Conservation (phyloP, 2,329 filamentous ascomycete species). For the Tolypocladium nubicola region DNA sequence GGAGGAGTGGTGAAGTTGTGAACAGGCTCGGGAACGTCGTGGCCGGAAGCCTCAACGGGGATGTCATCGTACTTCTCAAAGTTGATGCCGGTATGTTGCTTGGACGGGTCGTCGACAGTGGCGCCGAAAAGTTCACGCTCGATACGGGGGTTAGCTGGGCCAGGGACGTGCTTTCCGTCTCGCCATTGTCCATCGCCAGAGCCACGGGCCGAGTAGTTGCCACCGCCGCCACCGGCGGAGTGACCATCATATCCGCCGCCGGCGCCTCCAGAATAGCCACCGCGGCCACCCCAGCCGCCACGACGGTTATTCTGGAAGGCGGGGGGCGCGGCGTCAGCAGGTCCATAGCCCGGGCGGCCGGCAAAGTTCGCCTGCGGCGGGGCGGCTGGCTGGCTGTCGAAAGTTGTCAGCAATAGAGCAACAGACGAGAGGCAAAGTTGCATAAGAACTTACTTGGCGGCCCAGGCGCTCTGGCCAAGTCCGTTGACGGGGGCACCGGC, state of each 20-base stretch:
- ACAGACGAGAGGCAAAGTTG: neutral
- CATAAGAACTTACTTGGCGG: conserved; percentile 27
- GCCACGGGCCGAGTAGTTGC: conserved; percentile 53
- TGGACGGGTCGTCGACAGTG: conserved; percentile 77
- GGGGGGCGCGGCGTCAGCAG: conserved; percentile 5
- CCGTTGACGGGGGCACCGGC: conserved; percentile 12
- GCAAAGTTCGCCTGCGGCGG: conserved; percentile 12
- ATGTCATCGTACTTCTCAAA: conserved; percentile 99
- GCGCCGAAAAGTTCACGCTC: conserved; percentile 95
- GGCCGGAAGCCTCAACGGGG: conserved; percentile 91
- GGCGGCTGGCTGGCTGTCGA: neutral
- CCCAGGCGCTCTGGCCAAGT: conserved; percentile 44
- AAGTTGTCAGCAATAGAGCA: neutral
- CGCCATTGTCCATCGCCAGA: conserved; percentile 95
- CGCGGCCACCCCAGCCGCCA: conserved; percentile 22
- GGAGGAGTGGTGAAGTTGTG: conserved; percentile 87
- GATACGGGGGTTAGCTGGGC: conserved; percentile 74
- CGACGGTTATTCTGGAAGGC: conserved; percentile 18
- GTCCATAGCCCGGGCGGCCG: conserved; percentile 21
- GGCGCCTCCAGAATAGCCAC: conserved; percentile 24
- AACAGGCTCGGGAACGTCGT: conserved; percentile 86
- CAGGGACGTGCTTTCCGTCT: conserved; percentile 91
- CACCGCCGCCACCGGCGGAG: conserved; percentile 27
- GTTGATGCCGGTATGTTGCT: conserved; percentile 98
- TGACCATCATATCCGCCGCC: conserved; percentile 22